Base-by-base conservation (phyloP, 768 basidiomycete genomes). In the Lactarius vividus region DNA sequence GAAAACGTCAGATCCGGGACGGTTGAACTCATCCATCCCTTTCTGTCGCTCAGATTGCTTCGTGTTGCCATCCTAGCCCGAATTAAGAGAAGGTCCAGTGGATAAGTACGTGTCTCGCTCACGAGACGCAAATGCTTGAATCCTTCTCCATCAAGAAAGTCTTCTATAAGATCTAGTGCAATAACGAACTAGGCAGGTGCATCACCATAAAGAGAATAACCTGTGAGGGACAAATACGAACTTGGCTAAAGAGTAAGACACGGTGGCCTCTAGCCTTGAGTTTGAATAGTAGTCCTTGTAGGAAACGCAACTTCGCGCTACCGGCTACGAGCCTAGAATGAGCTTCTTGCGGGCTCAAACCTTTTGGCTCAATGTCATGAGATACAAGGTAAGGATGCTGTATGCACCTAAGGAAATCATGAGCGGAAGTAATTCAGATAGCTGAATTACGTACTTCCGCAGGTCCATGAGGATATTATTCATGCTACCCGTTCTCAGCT, bases 1-100 rank as follows among this genome's bases (percentile, higher is more conserved):
- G 75, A 96, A 96, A 61, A 89, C 78, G 57, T 96, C 92, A 1
- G 96, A 98, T 40, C 83, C 84, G 4, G 88, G 88, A 44, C 85
- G 87, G 76, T 99, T 98, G 81, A 91, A 99, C 68, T 88, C 87
- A 70, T 99, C 97, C 88, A 99, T 97, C 57, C 86, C 88, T 74
- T 92, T 93, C 75, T 99, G 97, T 28, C 97, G 84, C n/a, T 86
- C 84, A 4, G 81, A 80, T 71, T 91, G 88, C 74, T 91, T 91
- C 4, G 94, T 95, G 66, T 85, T 88, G 13, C 97, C 97, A 74
- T 98, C 96, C 91, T 96, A 71, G 1, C 29, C 26, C 26, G 10
- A 26, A 15, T 44, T 61, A n/a, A 66, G 13, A 31, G 33, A 67
- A 49, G 23, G 67, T 49, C 52, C 9, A 52, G 64, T 61, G 69